Percentiles rank a stretch among this genome's conserved stretches.
These are phyloP conservation scores for Leptographium procerum DNA, from an alignment of 2,329 filamentous ascomycete genomes.

Conservation along the genomic window DNA sequence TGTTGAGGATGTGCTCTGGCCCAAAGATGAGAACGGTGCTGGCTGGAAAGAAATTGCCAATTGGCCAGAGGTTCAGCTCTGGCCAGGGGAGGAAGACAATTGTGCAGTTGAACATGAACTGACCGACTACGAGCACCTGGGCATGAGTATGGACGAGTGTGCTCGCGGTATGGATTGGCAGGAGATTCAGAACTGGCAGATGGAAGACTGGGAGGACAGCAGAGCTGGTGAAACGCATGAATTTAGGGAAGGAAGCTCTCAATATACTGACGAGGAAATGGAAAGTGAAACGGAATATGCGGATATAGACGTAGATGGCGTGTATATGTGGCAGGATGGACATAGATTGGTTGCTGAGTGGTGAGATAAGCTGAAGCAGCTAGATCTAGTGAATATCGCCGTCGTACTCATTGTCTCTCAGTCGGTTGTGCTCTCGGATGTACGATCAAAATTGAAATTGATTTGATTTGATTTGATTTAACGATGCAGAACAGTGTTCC, in stretches of 20 bases:
- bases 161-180: background rate
- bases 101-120: background rate
- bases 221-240: background rate
- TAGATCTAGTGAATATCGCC: too few relatives aligned
- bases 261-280: background rate
- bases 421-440: background rate
- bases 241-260: background rate
- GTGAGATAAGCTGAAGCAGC: background rate
- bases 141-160: background rate
- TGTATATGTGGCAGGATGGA: conserved; percentile 1
- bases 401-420: background rate
- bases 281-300: background rate
- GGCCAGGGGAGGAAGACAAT: background rate
- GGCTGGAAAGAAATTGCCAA: conserved; percentile 9
- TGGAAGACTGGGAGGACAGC: conserved; percentile 6
- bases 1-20: background rate
- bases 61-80: background rate
- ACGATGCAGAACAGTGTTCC: background rate
- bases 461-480: background rate
- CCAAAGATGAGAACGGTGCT: background rate
- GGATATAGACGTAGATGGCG: conserved; percentile 1
- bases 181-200: conserved; percentile 3
- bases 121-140: background rate
- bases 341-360: background rate
- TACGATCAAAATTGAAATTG: background rate